phyloP scores from a whole-genome alignment of 2,329 filamentous ascomycete genomes.

The Fusarium temperatum region DNA sequence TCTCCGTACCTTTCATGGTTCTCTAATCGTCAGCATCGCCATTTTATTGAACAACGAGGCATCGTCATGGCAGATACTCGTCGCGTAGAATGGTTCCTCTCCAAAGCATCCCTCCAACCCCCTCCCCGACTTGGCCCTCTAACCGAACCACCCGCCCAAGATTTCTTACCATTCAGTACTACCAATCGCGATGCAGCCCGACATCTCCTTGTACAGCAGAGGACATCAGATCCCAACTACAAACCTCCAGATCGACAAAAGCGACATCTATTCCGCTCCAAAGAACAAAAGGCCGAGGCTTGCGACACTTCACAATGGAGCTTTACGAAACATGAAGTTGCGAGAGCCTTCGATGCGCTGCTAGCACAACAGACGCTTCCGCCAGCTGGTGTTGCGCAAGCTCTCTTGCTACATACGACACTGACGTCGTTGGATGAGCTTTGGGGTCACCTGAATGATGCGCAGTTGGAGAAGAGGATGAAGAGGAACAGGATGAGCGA shows the following conservation, averaged over 20 bases:
- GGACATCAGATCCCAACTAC: neutral
- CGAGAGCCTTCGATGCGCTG: neutral
- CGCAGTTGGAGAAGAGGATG: constrained; percentile 19
- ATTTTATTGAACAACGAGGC: neutral
- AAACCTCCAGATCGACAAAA: neutral
- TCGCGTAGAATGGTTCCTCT: constrained; percentile 18
- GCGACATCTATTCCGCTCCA: constrained; percentile 4
- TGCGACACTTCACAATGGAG: constrained; percentile 10
- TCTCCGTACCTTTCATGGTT: neutral
- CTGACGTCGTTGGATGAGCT: constrained; percentile 10
- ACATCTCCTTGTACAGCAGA: constrained; percentile 1
- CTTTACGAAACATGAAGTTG: constrained; percentile 21
- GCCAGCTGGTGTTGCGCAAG: constrained; percentile 13
- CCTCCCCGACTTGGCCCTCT: neutral
- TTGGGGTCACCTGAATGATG: constrained; percentile 14
- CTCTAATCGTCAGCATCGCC: neutral
- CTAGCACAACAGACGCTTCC: neutral
- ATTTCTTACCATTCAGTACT: neutral
- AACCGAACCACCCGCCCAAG: constrained; percentile 1
- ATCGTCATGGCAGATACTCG: neutral
- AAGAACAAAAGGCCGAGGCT: neutral
- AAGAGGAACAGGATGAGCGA: neutral
- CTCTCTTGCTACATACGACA: neutral
- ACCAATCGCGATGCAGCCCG: constrained; percentile 2
- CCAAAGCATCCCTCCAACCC: constrained; percentile 3